Conservation (phyloP, 2,329 filamentous ascomycete genomes). For the Penicillium sp. region DNA sequence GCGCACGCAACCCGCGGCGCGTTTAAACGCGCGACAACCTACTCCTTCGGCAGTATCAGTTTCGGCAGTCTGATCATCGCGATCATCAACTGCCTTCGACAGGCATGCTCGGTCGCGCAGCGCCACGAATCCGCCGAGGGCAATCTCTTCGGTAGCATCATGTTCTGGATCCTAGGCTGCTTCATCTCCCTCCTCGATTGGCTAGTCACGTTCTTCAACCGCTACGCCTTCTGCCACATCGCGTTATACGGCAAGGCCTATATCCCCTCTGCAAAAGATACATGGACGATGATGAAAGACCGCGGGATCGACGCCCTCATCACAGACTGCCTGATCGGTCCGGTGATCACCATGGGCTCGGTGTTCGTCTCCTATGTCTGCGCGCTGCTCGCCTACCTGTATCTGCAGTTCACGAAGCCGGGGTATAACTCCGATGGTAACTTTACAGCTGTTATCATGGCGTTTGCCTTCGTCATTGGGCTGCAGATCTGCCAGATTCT, state of each 20-base stretch:
- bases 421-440: slow-evolving; percentile 71
- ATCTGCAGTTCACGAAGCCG: slow-evolving; percentile 80
- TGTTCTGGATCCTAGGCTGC: slow-evolving; percentile 78
- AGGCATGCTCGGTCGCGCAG: slow-evolving; percentile 79
- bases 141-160: slow-evolving; percentile 68
- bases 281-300: slow-evolving; percentile 89
- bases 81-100: slow-evolving; percentile 82
- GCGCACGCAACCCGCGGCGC: slow-evolving; percentile 82
- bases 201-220: slow-evolving; percentile 86
- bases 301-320: slow-evolving; percentile 88
- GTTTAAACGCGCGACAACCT: slow-evolving; percentile 79
- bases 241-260: slow-evolving; percentile 91
- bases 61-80: slow-evolving; percentile 85
- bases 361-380: slow-evolving; percentile 84
- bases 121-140: slow-evolving; percentile 68
- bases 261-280: slow-evolving; percentile 83
- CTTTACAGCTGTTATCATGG: slow-evolving; percentile 79
- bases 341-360: slow-evolving; percentile 74
- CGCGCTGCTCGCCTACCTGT: slow-evolving; percentile 83
- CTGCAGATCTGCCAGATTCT: slow-evolving; percentile 89
- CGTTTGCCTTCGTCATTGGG: slow-evolving; percentile 87
- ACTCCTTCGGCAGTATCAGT: slow-evolving; percentile 90
- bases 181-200: slow-evolving; percentile 80
- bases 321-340: slow-evolving; percentile 83
- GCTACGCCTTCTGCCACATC: slow-evolving; percentile 91